phyloP scores from a whole-genome alignment of 164 flowering plant genomes.

The Brasenia schreberi region DNA sequence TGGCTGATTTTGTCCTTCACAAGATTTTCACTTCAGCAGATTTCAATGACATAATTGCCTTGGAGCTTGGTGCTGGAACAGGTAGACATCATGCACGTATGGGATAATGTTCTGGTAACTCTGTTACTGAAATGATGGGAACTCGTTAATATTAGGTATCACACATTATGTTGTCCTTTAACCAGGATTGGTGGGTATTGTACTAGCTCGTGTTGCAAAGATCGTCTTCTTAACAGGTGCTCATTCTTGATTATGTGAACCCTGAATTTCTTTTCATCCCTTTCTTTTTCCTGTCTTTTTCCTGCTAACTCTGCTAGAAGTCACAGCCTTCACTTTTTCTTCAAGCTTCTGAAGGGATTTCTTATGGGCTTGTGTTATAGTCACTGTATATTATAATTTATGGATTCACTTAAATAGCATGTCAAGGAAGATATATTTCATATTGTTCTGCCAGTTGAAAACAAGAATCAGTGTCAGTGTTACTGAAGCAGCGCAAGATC shows the following conservation, averaged over 20 bases:
- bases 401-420: too few species aligned
- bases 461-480: too few species aligned
- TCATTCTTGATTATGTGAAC: background rate
- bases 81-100: constrained; percentile 23
- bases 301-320: too few species aligned
- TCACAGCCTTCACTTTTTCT: too few species aligned
- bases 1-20: constrained; percentile 78
- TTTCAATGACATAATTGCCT: constrained; percentile 39
- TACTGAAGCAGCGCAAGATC: too few species aligned
- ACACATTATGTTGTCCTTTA: constrained; percentile 2
- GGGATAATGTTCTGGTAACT: too few species aligned
- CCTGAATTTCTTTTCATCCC: background rate
- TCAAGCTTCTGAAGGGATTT: too few species aligned
- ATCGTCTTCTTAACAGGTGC: constrained; percentile 73
- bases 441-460: too few species aligned
- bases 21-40: constrained; percentile 44
- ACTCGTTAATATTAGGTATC: background rate
- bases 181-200: constrained; percentile 74
- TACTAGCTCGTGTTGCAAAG: constrained; percentile 72
- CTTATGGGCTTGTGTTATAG: too few species aligned
- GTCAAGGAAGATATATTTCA: too few species aligned
- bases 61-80: constrained; percentile 94
- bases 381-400: too few species aligned
- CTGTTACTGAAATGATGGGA: background rate
- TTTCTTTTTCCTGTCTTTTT: too few species aligned